A percentile compares a stretch with the other conserved stretches of the same genome.
Conservation (phyloP, 2,329 filamentous ascomycete genomes). For the Paramyrothecium roridum region DNA sequence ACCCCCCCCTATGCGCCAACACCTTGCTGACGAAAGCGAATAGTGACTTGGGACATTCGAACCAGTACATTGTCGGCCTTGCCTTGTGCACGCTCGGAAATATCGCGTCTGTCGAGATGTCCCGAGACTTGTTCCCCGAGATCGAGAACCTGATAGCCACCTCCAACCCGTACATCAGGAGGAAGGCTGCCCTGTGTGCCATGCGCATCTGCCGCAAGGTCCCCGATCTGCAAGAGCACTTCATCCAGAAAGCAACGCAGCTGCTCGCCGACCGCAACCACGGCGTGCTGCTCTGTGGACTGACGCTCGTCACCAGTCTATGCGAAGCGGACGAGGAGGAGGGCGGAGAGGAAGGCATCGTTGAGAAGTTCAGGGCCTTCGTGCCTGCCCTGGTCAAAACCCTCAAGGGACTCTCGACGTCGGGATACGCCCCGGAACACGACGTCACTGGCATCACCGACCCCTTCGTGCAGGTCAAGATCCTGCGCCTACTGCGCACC, state of each 20-base stretch:
- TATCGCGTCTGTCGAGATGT: conserved; percentile 98
- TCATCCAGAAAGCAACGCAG: conserved; percentile 87
- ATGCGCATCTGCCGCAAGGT: conserved; percentile 99
- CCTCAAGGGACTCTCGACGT: conserved; percentile 87
- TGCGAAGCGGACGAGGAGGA: conserved; percentile 95
- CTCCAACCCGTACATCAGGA: conserved; percentile 95
- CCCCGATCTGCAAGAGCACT: conserved; percentile 94
- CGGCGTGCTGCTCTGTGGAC: conserved; percentile 86
- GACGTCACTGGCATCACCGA: conserved; percentile 98
- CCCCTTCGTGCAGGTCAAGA: conserved; percentile 96
- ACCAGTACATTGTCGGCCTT: conserved; percentile 96
- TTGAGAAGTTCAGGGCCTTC: conserved; percentile 86
- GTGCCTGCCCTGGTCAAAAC: conserved; percentile 86
- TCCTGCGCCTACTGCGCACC: conserved; percentile 80
- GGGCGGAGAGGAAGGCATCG: conserved; percentile 81
- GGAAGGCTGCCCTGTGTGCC: conserved; percentile 96
- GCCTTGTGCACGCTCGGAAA: conserved; percentile 96
- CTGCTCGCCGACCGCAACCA: conserved; percentile 92
- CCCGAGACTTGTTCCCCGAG: conserved; percentile 92
- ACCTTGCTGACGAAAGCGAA: not conserved
- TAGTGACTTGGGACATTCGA: conserved; percentile 93
- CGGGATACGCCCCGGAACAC: conserved; percentile 95
- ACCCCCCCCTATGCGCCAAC: not conserved
- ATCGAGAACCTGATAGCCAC: conserved; percentile 90
- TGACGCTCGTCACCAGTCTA: conserved; percentile 86